Base-by-base conservation (phyloP, 208 protist genomes). In the Trypanosoma scelopori region DNA sequence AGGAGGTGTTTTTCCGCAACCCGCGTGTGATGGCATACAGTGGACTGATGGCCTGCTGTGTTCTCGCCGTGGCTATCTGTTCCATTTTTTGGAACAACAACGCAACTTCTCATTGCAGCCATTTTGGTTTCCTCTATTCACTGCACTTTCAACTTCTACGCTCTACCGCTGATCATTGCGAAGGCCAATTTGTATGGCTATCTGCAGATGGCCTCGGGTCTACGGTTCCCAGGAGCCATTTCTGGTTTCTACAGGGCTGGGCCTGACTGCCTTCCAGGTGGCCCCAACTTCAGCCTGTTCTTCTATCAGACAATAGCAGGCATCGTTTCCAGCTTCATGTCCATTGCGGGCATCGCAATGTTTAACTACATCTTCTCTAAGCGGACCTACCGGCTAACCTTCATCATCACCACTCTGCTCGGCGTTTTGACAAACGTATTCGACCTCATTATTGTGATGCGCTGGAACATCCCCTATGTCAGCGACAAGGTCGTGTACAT, bases 151-250 rank as follows among this genome's bases (percentile, higher is more conserved):
- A 78, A 79, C 57, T 93, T 91, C 70, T 89, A 74, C 68, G 76
- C 81, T 5, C 72, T 93, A 15, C 87, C 87, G 53, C 57, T 79
- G 18, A 63, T 83, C 30, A 78, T 89, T 49, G 84, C 87, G 32
- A 89, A 87, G 66, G 81, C 79, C 25, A 89, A 86, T 62, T 55
- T 90, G 13, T 89, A 82, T 59, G 50, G 74, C 15, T 93, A 81
- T 64, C 65, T 93, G 47, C 74, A 82, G 65, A 61, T 58, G 52
- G 59, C 51, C 30, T 41, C 50, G 20, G 25, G 35, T 28, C 15
- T 68, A 11, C 48, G 51, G 7, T 68, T 83, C 4, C 66, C 65
- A 1, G 78, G 79, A 35, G 58, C 81, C 0, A 28, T 89, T 16
- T 58, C 78, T 23, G 50, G 27, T 35, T 90, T 88, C 51, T 92